Evolutionary conservation across 2,329 filamentous ascomycete species (phyloP), one percentile per base, ranked within the genome.

Genomic region (Blastomyces gilchristii): DNA sequence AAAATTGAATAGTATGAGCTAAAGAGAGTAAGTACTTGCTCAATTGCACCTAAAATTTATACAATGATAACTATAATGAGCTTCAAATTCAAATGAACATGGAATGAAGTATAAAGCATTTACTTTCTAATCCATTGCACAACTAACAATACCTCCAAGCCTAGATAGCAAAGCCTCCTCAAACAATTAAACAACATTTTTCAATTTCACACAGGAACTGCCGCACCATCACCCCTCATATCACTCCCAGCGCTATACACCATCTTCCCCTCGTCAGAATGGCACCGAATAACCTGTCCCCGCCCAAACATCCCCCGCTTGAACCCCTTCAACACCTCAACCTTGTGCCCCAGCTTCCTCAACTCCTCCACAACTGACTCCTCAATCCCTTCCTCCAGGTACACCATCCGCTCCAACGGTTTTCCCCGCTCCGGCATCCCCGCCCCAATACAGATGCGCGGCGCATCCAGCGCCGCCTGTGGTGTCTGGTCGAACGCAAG

Each of bases 241-340:
- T 99, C 93, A 73, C 92, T 97, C 0, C 91, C 93, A 0, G 86
- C 93, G 62, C 89, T 95, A 84, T 90, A 97, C 1, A 97, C 82
- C 7, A 84, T 80, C 39, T 82, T 80, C 3, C 85, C 85, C 53
- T 94, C 90, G 67, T 97, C 91, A 34, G 87, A 79, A 72, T 89
- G 87, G 72, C 85, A 85, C 63, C 90, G 80, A 65, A 97, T 94
- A 58, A 97, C 82, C 80, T 97, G 92, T 0, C 93, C 93, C 3
- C 91, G 80, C 0, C 92, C 92, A 78, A 97, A 97, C 77, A 88
- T 78, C 0, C 81, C 81, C 65, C 92, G 83, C 45, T 77, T 76
- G 74, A 82, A 82, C 0, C 85, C 90, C n/a, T 69, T 81, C 1
- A 95, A 77, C 28, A 93, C 81, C 69, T 84, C 72, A 0, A 95